Conservation (phyloP, 2,329 filamentous ascomycete genomes). For the Kalmusia sp. region DNA sequence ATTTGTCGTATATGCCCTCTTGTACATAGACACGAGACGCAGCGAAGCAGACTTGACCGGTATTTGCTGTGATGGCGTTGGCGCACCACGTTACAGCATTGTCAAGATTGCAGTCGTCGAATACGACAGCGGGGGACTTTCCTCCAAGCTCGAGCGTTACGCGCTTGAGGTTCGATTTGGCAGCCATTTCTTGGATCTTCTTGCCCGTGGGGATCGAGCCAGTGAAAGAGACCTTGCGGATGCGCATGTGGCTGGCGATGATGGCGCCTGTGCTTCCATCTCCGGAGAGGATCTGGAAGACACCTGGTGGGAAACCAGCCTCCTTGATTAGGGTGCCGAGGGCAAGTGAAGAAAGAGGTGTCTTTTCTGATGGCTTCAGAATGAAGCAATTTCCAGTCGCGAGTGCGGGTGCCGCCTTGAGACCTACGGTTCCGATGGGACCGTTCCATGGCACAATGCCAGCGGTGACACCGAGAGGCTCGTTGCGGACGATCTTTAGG, state of each 20-base stretch:
- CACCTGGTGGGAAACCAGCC: conserved; percentile 63
- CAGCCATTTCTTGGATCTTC: conserved; percentile 50
- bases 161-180: conserved; percentile 51
- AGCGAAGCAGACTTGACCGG: conserved; percentile 49
- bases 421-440: conserved; percentile 47
- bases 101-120: conserved; percentile 53
- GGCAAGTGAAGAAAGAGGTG: conserved; percentile 41
- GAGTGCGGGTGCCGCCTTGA: conserved; percentile 46
- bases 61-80: conserved; percentile 46
- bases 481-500: conserved; percentile 50
- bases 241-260: conserved; percentile 47
- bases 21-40: conserved; percentile 49
- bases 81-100: conserved; percentile 47
- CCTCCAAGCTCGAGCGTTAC: conserved; percentile 55
- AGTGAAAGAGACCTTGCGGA: conserved; percentile 52
- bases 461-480: conserved; percentile 52
- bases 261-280: conserved; percentile 58
- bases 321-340: conserved; percentile 39
- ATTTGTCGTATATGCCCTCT: conserved; percentile 46
- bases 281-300: conserved; percentile 66
- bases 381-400: conserved; percentile 47
- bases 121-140: conserved; percentile 53
- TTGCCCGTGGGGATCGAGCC: conserved; percentile 48
- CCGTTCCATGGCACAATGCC: conserved; percentile 54
- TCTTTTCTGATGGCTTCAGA: conserved; percentile 47